Base-by-base conservation (phyloP, 345 rosid genomes). In the Salix suchowensis region DNA sequence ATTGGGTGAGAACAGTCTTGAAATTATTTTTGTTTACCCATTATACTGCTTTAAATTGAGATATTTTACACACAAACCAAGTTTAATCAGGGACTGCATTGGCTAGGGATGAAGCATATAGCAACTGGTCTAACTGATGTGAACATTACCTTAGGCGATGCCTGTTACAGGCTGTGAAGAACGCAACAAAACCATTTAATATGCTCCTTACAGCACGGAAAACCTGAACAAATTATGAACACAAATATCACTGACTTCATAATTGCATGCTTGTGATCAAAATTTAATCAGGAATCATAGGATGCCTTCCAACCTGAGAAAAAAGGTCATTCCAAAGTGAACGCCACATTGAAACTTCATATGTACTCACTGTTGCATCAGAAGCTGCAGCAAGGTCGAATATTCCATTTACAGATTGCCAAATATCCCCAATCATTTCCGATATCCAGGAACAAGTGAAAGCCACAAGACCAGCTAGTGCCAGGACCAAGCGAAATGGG, bases 271-370 rank as follows among this genome's bases (percentile, higher is more conserved):
- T 32, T 10, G 46, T 40, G 48, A 37, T 61, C 62, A n/a, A 44
- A 58, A 67, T 8, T 46, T 67, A 67, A 70, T 36, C 24, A 58
- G 64, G 14, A 58, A 44, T 58, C 2, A 28, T 64, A 26, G 10
- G 44, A 10, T 23, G 46, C 32, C 67, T 80, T 71, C 85, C 23
- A 75, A 94, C 97, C 87, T 96, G 95, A 71, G 99, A 96, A 82
- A 96, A 94, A 67, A 96, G 94, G 78, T 96, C 99, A 76, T 90
- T 91, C 99, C 98, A 96, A 55, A 96, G 97, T 1, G 92, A 87
- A 18, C 90, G 95, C 96, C 98, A 94, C 81, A 89, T 80, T 58
- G 98, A 91, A 85, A 90, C 92, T 87, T 92, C 92, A 70, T 82
- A 80, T 4, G 92, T 73, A 69, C 79, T 87, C 58, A 85, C 91